phyloP scores from a whole-genome alignment of 75 land plant species.

The Selaginella tamariscina region DNA sequence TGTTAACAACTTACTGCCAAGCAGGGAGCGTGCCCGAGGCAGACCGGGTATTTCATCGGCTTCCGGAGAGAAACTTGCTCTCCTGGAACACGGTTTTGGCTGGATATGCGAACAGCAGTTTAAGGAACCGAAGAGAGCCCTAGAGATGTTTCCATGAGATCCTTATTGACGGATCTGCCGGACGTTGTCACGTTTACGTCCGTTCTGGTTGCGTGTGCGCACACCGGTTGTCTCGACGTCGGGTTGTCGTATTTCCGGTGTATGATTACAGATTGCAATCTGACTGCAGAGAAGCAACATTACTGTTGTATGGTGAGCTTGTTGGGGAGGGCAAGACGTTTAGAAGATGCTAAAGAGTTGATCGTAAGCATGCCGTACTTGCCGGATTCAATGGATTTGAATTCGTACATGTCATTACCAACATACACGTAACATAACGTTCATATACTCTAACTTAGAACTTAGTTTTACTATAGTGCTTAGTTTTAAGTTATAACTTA shows the following conservation, averaged over 20 bases:
- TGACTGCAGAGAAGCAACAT: not conserved
- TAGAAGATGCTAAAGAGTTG: not conserved
- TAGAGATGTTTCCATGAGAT: too few species aligned
- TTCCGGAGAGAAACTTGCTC: too few species aligned
- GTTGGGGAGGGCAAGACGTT: not conserved
- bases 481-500: not conserved
- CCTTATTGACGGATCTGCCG: too few species aligned
- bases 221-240: not conserved
- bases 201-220: not conserved
- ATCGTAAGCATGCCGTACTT: not conserved
- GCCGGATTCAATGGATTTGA: not conserved
- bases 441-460: not conserved
- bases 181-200: too few species aligned
- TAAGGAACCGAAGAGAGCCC: not conserved
- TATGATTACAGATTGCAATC: not conserved
- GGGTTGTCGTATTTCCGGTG: not conserved
- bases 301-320: not conserved
- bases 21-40: too few species aligned
- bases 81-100: too few species aligned
- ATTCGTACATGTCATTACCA: not conserved
- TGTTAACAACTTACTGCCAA: too few species aligned
- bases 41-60: too few species aligned
- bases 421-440: not conserved
- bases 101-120: too few species aligned
- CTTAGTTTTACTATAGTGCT: not conserved